Evolutionary conservation across 257 asterid genomes (phyloP), one percentile per base, ranked within the genome.

Genomic region (Jaltomata sinuosa): DNA sequence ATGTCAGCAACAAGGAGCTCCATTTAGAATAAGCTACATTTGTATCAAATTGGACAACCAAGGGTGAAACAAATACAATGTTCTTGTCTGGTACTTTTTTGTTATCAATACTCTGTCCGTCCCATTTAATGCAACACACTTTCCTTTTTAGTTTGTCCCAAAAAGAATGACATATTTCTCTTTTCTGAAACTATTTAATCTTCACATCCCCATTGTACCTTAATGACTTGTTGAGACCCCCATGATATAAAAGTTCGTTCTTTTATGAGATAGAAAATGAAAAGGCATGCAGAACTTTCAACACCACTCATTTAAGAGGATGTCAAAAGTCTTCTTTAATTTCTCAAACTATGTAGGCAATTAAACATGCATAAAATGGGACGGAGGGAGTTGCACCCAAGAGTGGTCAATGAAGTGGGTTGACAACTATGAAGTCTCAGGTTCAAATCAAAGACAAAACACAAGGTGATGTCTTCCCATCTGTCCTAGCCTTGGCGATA

Each of bases 21-120:
- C 88, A 84, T 27, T 68, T 45, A 68, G 52, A 85, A 65, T 14
- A 84, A 85, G 65, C 71, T 62, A 85, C 69, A 85, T 79, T 79
- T 29, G 40, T 45, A 79, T 50, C 71, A 83, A 78, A 55, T 62
- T 62, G 45, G 36, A 72, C 34, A 49, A 64, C 29, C 47, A 65
- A 29, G 64, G 27, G 50, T 45, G 25, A 27, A 61, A 40, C 18
- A 47, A 47, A 77, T 47, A 27, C 42, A 47, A 27, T 49, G 12
- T 77, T 29, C 40, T 61, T 40, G 27, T 22, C 18, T 59, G 25
- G 42, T 57, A 38, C 40, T 45, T 42, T 25, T 25, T 81, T 55
- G n/a, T n/a, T 25, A 3, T n/a, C 9, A 61, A 25, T 25, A 11
- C 36, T 57, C 65, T 18, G 11, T 25, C 80, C 3, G 1, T 72